Percentiles rank a stretch among this genome's conserved stretches.
phyloP scores from a whole-genome alignment of 177 flowering plant genomes.

The Telopea speciosissima region DNA sequence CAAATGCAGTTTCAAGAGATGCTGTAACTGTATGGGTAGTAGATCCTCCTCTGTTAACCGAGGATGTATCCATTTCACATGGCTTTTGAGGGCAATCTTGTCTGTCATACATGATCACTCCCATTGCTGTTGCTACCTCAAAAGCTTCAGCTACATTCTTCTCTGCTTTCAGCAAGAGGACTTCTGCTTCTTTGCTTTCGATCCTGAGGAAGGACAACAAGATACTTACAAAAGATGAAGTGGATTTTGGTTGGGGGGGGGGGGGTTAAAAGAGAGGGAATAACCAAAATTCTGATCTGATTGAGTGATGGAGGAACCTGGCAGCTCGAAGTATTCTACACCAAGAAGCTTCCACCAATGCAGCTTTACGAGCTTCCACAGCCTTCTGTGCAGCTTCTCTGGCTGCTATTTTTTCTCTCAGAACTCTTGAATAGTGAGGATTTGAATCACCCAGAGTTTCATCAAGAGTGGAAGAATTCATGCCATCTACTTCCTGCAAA shows the following conservation, averaged over 20 bases:
- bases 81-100: slow-evolving; percentile 52
- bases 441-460: slow-evolving; percentile 82
- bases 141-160: slow-evolving; percentile 64
- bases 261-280: too few species aligned
- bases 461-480: slow-evolving; percentile 77
- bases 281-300: too few species aligned
- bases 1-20: slow-evolving; percentile 89
- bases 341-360: slow-evolving; percentile 98
- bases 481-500: slow-evolving; percentile 79
- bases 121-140: slow-evolving; percentile 65
- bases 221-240: not conserved
- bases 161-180: slow-evolving; percentile 49
- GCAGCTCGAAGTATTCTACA: slow-evolving; percentile 84
- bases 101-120: slow-evolving; percentile 77
- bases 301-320: slow-evolving; percentile 35
- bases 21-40: slow-evolving; percentile 65
- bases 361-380: slow-evolving; percentile 88
- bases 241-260: not conserved
- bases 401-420: slow-evolving; percentile 85
- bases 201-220: slow-evolving; percentile 40
- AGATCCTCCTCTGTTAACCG: slow-evolving; percentile 43
- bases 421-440: slow-evolving; percentile 79
- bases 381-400: slow-evolving; percentile 77
- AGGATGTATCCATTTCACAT: slow-evolving; percentile 50
- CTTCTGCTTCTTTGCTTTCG: slow-evolving; percentile 72